Evolutionary conservation across 2,329 filamentous ascomycete genomes (phyloP), one percentile per base, ranked within the genome.

Genomic region (Xylariaceae sp.): DNA sequence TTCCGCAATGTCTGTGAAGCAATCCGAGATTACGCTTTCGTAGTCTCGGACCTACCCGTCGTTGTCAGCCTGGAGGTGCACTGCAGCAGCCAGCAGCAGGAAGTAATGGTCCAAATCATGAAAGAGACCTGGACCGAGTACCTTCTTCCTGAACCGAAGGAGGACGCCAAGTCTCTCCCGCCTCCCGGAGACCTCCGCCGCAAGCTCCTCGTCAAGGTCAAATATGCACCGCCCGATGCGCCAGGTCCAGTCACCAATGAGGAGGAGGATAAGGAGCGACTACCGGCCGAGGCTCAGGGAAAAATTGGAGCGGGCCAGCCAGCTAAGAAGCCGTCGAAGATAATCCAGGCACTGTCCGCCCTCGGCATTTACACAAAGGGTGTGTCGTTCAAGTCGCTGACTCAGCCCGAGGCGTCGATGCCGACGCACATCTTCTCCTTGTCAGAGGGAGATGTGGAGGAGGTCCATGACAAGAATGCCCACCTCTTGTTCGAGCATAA

Each of bases 41-140:
- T 74, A 3, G 76, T 70, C 3, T 82, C 77, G 14, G 81, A 90
- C 44, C 68, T 94, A 13, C 92, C 92, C 0, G 69, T 98, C n/a
- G 90, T 97, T 43, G 83, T 96, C 52, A 95, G 88, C 56, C 73
- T 98, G 21, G 92, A 98, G 62, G 87, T 97, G 0, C 92, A 97
- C 65, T 88, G 88, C 48, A 73, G 71, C 46, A 65, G 78, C 0
- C 74, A 83, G 40, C 92, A 98, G 63, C 92, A 98, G 60, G 76
- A 85, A 48, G 74, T 83, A 41, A 96, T 97, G 87, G 88, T 95
- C 4, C 74, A 85, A 44, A 94, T 97, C 54, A 96, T 98, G 79
- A 74, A 81, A 46, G 78, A 94, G 45, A 78, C 78, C 17, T 98
- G 88, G 87, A 71, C 71, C n/a, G 81, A 73, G 1, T 70, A 82